Evolutionary conservation across 2,329 filamentous ascomycete genomes (phyloP).

Genomic region (Biscogniauxia marginata): DNA sequence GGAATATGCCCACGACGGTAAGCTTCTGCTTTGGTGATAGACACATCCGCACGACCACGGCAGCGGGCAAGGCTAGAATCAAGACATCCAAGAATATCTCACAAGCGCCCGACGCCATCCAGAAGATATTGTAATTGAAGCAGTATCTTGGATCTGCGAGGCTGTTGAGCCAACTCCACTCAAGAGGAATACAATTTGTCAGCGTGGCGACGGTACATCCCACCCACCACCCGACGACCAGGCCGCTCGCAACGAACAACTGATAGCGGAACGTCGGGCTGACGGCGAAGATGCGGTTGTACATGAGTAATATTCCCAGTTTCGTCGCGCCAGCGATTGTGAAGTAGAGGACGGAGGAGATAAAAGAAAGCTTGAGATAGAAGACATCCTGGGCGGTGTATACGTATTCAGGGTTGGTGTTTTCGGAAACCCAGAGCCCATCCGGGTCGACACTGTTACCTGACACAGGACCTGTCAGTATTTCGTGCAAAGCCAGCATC

Average conservation of each 20-base stretch:
- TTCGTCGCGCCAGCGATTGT: slow-evolving; percentile 30
- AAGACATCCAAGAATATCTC: slow-evolving; percentile 20
- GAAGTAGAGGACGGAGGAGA: slow-evolving; percentile 31
- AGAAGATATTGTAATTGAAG: slow-evolving; percentile 21
- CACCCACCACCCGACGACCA: slow-evolving; percentile 24
- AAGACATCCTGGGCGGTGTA: slow-evolving; percentile 14
- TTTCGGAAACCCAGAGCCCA: slow-evolving; percentile 12
- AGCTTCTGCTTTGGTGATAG: slow-evolving; percentile 5
- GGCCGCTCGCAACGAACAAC: slow-evolving; percentile 10
- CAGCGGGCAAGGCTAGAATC: slow-evolving; percentile 19
- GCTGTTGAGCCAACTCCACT: slow-evolving; percentile 17
- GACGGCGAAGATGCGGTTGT: slow-evolving; percentile 31
- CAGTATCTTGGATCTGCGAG: slow-evolving; percentile 22
- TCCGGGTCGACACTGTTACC: slow-evolving; percentile 13
- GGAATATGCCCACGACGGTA: slow-evolving; percentile 4
- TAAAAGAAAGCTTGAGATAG: no score
- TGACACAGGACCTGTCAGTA: no score
- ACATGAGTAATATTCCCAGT: slow-evolving; percentile 33
- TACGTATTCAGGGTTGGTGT: slow-evolving; percentile 11
- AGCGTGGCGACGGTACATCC: slow-evolving; percentile 21
- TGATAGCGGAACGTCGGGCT: slow-evolving; percentile 24
- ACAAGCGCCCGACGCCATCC: slow-evolving; percentile 13
- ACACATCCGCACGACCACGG: slow-evolving; percentile 8
- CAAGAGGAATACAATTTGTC: slow-evolving; percentile 23
- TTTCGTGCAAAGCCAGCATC: no score